These are phyloP conservation scores for Cryptosporidium parvum DNA, from an alignment of 169 alveolate species.

Conservation along the genomic window DNA sequence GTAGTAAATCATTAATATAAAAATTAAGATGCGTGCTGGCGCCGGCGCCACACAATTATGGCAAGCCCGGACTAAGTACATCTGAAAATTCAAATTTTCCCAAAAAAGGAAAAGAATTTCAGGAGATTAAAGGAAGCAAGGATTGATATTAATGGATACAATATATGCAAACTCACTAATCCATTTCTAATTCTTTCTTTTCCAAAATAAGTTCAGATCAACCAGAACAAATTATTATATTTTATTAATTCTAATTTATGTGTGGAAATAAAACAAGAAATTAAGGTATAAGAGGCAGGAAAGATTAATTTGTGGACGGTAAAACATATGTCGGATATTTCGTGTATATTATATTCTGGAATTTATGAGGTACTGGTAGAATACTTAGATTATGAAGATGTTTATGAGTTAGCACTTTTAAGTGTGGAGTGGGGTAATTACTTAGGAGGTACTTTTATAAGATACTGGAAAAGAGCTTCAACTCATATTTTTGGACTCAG, in stretches of 20 bases:
- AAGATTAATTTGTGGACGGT: not conserved
- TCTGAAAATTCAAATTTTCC: conserved; percentile 74
- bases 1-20: too few relatives aligned
- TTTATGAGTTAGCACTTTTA: conserved; percentile 26
- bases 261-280: not conserved
- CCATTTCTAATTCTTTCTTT: too few relatives aligned
- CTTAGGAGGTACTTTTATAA: conserved; percentile 32
- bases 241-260: not conserved
- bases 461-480: conserved; percentile 54
- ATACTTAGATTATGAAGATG: conserved; percentile 44
- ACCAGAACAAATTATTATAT: not conserved
- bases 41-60: conserved; percentile 19
- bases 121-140: not conserved
- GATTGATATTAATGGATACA: not conserved
- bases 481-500: conserved; percentile 37
- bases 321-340: conserved; percentile 3
- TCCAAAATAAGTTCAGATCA: not conserved
- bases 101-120: conserved; percentile 6
- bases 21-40: not conserved
- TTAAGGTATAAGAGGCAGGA: conserved; percentile 17
- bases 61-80: conserved; percentile 76
- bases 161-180: too few relatives aligned
- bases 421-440: conserved; percentile 35
- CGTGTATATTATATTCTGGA: conserved; percentile 26
- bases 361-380: conserved; percentile 36